These are phyloP conservation scores for Tetrahymena thermophila DNA, from an alignment of 73 alveolate species.

Conservation along the genomic window DNA sequence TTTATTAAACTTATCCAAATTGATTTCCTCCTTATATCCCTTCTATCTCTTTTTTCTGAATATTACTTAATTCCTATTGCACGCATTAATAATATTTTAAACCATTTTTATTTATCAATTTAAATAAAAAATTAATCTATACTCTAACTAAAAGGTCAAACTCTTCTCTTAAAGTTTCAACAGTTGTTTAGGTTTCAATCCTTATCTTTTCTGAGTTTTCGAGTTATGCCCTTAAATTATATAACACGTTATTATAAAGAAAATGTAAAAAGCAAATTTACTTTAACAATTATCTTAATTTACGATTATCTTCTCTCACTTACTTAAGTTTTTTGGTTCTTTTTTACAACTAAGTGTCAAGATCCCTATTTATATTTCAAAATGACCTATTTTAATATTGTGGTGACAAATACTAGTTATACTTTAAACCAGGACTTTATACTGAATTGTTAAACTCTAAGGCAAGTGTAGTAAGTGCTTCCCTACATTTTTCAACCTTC, in stretches of 20 bases:
- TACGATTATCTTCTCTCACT: not conserved
- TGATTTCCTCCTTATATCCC: not conserved
- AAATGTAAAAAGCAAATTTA: not conserved
- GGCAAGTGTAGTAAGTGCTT: not conserved
- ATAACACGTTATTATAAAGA: not conserved
- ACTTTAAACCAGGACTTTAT: not conserved
- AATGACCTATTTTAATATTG: not conserved
- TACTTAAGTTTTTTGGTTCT: not conserved
- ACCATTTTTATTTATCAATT: not conserved
- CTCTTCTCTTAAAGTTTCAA: conserved; percentile 57
- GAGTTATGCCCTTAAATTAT: conserved; percentile 10
- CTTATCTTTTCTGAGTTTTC: conserved; percentile 55
- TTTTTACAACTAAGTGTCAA: not conserved
- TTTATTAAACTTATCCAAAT: not conserved
- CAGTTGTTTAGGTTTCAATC: conserved; percentile 44
- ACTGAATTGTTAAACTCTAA: not conserved
- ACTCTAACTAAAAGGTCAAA: conserved; percentile 51
- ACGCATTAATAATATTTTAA: too few species aligned
- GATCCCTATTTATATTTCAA: not conserved
- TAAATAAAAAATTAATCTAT: not conserved
- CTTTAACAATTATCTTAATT: not conserved
- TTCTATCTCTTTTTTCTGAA: not conserved
- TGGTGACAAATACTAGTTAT: not conserved
- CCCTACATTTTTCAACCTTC: not conserved
- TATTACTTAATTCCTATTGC: not conserved